Conservation (phyloP, 768 basidiomycete genomes). For the Lentinula aciculospora region DNA sequence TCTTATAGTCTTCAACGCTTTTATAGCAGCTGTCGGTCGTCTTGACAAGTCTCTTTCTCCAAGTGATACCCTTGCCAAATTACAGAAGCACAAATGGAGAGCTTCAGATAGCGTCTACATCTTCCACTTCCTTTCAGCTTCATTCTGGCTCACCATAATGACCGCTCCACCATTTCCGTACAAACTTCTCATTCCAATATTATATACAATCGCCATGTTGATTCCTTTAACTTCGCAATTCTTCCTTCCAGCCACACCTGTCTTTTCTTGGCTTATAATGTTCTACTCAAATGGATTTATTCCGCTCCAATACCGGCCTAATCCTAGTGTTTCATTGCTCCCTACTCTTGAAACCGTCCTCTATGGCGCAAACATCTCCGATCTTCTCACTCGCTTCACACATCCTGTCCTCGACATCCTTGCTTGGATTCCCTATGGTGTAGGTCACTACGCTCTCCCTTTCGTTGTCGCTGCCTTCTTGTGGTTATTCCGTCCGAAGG, state of each 20-base stretch:
- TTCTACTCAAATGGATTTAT: slow-evolving; percentile 89
- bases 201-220: slow-evolving; percentile 65
- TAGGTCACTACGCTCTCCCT: slow-evolving; percentile 84
- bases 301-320: slow-evolving; percentile 67
- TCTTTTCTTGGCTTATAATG: slow-evolving; percentile 81
- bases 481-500: slow-evolving; percentile 86
- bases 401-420: slow-evolving; percentile 88
- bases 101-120: slow-evolving; percentile 57
- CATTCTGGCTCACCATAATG: slow-evolving; percentile 75
- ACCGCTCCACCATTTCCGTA: slow-evolving; percentile 58
- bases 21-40: slow-evolving; percentile 56
- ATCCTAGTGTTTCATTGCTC: slow-evolving; percentile 86
- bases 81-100: slow-evolving; percentile 53
- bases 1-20: slow-evolving; percentile 27
- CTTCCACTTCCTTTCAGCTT: slow-evolving; percentile 55
- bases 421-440: slow-evolving; percentile 97
- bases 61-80: slow-evolving; percentile 51
- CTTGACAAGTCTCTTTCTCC: slow-evolving; percentile 79
- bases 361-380: slow-evolving; percentile 97
- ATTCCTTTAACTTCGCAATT: slow-evolving; percentile 88
- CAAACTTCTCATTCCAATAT: slow-evolving; percentile 72
- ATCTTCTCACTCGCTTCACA: slow-evolving; percentile 92
- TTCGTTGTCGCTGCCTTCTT: slow-evolving; percentile 81
- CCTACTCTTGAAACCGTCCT: slow-evolving; percentile 93
- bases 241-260: slow-evolving; percentile 81